Conservation (phyloP, 1,139 yeast species). For the Kodamaea sp. region DNA sequence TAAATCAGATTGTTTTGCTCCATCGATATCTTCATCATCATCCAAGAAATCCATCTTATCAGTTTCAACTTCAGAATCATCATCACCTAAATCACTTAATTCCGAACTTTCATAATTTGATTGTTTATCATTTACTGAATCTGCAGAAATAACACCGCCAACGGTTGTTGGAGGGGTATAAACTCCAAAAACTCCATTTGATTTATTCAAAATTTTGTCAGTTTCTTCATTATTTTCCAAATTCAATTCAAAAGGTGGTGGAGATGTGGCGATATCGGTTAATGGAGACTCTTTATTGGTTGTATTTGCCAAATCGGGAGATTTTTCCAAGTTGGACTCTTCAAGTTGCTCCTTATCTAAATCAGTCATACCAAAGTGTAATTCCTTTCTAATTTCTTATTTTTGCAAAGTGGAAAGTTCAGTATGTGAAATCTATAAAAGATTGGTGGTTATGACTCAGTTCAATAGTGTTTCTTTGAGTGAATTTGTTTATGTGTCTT, state of each 20-base stretch:
- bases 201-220: slow-evolving; percentile 3
- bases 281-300: slow-evolving; percentile 31
- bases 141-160: not conserved
- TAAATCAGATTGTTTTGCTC: slow-evolving; percentile 35
- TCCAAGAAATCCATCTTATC: slow-evolving; percentile 64
- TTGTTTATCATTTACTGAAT: not conserved
- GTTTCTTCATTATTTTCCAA: slow-evolving; percentile 11
- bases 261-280: slow-evolving; percentile 41
- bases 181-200: not conserved
- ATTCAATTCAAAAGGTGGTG: slow-evolving; percentile 32
- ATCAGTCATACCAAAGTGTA: too few species aligned
- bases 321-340: not conserved
- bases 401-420: too few species aligned
- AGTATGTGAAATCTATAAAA: too few species aligned
- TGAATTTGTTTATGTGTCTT: not conserved
- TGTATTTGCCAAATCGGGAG: not conserved
- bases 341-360: too few species aligned
- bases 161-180: slow-evolving; percentile 1
- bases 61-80: slow-evolving; percentile 76
- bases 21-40: slow-evolving; percentile 22
- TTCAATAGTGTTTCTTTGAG: not conserved
- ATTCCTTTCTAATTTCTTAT: too few species aligned
- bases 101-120: slow-evolving; percentile 41
- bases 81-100: slow-evolving; percentile 57
- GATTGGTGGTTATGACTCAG: too few species aligned